Evolutionary conservation across 2,329 filamentous ascomycete species (phyloP).

Genomic region (Moelleriella libera): DNA sequence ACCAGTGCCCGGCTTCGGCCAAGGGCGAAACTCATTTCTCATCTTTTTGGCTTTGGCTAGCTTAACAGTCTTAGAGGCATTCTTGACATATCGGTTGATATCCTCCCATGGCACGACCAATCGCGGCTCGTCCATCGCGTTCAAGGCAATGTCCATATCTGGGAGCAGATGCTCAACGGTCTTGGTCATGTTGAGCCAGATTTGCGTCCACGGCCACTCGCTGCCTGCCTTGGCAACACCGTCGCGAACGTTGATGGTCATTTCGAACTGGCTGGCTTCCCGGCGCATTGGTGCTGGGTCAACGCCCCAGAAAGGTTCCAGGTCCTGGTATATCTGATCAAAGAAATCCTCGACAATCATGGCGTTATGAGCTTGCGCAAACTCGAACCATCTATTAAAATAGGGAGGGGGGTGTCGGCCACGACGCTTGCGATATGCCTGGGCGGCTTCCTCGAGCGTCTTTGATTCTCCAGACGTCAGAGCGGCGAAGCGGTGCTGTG

Average conservation of each 20-base stretch:
- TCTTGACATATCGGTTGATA: slow-evolving; percentile 37
- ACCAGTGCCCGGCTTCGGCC: slow-evolving; percentile 22
- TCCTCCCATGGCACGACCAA: slow-evolving; percentile 50
- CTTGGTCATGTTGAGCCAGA: slow-evolving; percentile 39
- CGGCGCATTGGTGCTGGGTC: slow-evolving; percentile 32
- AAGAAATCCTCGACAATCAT: slow-evolving; percentile 50
- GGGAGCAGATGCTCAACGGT: slow-evolving; percentile 41
- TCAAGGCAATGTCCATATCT: slow-evolving; percentile 54
- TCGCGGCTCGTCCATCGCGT: slow-evolving; percentile 53
- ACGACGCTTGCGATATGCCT: slow-evolving; percentile 41
- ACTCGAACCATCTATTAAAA: slow-evolving; percentile 46
- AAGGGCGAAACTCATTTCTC: slow-evolving; percentile 25
- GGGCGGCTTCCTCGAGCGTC: slow-evolving; percentile 38
- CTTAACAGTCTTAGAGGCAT: slow-evolving; percentile 31
- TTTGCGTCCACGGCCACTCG: slow-evolving; percentile 44
- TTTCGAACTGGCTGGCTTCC: slow-evolving; percentile 40
- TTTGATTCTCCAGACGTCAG: slow-evolving; percentile 29
- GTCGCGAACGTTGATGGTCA: slow-evolving; percentile 45
- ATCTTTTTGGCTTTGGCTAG: slow-evolving; percentile 30
- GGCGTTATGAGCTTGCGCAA: slow-evolving; percentile 35
- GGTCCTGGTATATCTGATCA: slow-evolving; percentile 48
- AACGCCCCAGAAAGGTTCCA: slow-evolving; percentile 43
- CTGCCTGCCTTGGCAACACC: slow-evolving; percentile 34
- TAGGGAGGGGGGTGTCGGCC: slow-evolving; percentile 49
- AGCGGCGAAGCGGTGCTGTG: slow-evolving; percentile 23